Conservation (phyloP, 257 asterid species). For the Solanum chiquidenum region DNA sequence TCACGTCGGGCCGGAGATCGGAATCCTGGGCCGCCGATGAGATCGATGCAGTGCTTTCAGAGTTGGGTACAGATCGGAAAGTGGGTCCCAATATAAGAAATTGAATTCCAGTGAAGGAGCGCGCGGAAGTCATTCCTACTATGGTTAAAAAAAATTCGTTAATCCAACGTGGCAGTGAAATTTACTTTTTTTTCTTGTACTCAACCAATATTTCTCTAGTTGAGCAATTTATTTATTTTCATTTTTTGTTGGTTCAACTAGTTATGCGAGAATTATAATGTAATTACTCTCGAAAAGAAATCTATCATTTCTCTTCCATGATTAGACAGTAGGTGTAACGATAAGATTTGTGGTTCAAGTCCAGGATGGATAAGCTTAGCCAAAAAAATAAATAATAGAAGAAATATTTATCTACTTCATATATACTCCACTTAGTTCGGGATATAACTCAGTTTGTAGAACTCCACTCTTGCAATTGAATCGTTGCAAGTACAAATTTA, state of each 20-base stretch:
- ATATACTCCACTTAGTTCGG: background rate
- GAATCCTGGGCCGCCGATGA: slow-evolving; percentile 44
- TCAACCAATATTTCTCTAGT: background rate
- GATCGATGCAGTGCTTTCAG: slow-evolving; percentile 19
- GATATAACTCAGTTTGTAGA: too few relatives aligned
- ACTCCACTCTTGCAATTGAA: accelerated
- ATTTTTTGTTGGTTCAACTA: background rate
- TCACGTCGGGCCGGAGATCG: slow-evolving; percentile 65
- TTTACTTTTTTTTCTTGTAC: background rate
- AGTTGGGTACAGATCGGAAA: slow-evolving; percentile 10
- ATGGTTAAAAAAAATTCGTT: background rate
- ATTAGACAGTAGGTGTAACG: too few relatives aligned
- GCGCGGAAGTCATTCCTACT: background rate
- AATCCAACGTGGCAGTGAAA: slow-evolving; percentile 1
- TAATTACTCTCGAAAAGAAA: background rate
- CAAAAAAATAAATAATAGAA: too few relatives aligned
- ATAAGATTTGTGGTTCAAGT: background rate
- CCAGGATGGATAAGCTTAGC: accelerated
- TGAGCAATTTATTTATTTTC: background rate
- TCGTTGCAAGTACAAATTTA: too few relatives aligned
- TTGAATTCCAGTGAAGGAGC: slow-evolving; percentile 1
- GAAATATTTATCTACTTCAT: background rate
- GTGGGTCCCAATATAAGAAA: slow-evolving; percentile 13
- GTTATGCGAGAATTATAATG: background rate
- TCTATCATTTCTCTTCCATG: too few relatives aligned